These are phyloP conservation scores for Pythium plurisporium DNA, from an alignment of 352 stramenopile species.

Conservation along the genomic window DNA sequence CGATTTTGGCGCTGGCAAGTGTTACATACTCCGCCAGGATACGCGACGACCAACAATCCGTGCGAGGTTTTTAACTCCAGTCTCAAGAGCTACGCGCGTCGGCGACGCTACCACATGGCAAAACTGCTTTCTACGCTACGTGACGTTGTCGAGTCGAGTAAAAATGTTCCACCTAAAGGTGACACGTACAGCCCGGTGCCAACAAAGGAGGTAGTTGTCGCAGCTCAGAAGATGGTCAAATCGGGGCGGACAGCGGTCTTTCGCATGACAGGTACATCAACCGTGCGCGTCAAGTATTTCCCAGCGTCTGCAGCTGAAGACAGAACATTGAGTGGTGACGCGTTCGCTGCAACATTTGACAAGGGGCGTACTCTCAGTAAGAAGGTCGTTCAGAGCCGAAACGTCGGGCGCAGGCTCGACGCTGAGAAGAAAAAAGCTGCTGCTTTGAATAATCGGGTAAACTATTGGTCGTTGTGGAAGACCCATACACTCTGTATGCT, in stretches of 20 bases:
- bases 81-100: slow-evolving; percentile 1
- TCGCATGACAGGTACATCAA: background rate
- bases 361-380: slow-evolving; percentile 1
- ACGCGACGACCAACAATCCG: slow-evolving; percentile 6
- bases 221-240: slow-evolving; percentile 10
- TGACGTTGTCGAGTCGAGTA: slow-evolving; percentile 1
- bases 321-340: background rate
- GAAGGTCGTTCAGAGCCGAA: background rate
- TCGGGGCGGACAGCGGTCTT: slow-evolving; percentile 1
- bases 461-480: background rate
- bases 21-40: no score
- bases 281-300: background rate
- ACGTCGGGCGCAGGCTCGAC: background rate
- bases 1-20: no score
- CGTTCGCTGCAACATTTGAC: slow-evolving; percentile 5
- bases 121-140: background rate
- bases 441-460: background rate
- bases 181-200: background rate
- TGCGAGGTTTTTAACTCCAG: slow-evolving; percentile 6
- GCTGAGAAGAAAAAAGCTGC: slow-evolving; percentile 14
- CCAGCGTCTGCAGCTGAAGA: background rate
- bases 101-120: slow-evolving; percentile 2
- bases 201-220: slow-evolving; percentile 1
- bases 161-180: background rate
- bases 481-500: background rate